These are phyloP conservation scores for Neonectria ditissima DNA, from an alignment of 2,329 filamentous ascomycete genomes.

Conservation along the genomic window DNA sequence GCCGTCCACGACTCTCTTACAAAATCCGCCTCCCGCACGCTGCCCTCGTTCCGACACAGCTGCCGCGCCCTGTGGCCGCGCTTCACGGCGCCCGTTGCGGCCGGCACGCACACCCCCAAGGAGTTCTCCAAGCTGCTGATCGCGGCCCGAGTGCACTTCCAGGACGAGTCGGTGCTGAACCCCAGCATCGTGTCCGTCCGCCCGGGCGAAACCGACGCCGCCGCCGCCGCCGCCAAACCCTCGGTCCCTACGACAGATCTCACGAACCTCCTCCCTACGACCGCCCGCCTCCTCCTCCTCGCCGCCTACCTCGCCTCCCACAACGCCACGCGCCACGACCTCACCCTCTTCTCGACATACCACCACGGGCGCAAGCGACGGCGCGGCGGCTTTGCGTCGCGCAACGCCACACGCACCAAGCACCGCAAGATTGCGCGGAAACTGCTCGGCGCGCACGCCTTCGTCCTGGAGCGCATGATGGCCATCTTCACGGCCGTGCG, in stretches of 20 bases:
- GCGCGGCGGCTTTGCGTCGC: conserved; percentile 56
- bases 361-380: conserved; percentile 65
- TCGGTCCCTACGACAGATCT: conserved; percentile 57
- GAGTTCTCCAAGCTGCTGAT: conserved; percentile 90
- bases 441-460: conserved; percentile 80
- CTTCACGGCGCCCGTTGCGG: conserved; percentile 82
- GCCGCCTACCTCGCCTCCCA: conserved; percentile 85
- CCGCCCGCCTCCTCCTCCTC: conserved; percentile 78
- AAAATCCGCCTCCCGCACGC: conserved; percentile 82
- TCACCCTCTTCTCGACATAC: conserved; percentile 80
- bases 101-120: conserved; percentile 78
- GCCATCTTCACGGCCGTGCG: conserved; percentile 80
- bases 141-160: conserved; percentile 75
- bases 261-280: conserved; percentile 73
- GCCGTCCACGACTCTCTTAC: conserved; percentile 90
- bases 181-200: conserved; percentile 67
- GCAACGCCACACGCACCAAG: conserved; percentile 56
- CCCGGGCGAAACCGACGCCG: conserved; percentile 14
- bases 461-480: conserved; percentile 81
- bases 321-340: conserved; percentile 80
- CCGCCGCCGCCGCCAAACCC: conserved; percentile 21
- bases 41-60: conserved; percentile 77
- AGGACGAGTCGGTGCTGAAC: conserved; percentile 77
- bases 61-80: conserved; percentile 84
- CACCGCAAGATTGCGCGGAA: conserved; percentile 81